Conservation (phyloP, 305 asterid species). For the Ruellia speciosa region DNA sequence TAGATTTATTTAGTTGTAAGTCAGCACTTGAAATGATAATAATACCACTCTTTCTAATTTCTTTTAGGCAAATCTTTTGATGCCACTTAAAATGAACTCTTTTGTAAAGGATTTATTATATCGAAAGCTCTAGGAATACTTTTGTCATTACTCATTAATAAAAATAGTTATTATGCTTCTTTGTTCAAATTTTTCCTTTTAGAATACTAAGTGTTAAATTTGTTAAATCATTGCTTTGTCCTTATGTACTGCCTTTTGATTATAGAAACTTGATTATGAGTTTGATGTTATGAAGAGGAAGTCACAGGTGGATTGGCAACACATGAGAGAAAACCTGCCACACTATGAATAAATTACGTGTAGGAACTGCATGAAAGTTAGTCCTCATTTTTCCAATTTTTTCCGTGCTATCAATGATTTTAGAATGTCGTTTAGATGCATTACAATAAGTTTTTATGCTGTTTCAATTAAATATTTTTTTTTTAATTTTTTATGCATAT, state of each 20-base stretch:
- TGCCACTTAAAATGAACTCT: too few species aligned
- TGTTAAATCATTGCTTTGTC: slow-evolving; percentile 14
- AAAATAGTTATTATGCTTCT: slow-evolving; percentile 40
- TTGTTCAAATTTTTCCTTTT: slow-evolving; percentile 7
- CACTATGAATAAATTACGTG: slow-evolving; percentile 38
- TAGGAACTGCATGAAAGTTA: slow-evolving; percentile 93
- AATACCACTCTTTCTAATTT: too few species aligned
- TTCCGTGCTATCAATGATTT: background rate
- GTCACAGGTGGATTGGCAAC: slow-evolving; percentile 27
- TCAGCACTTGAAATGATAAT: too few species aligned
- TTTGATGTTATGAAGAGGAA: slow-evolving; percentile 82
- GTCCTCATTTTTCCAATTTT: slow-evolving; percentile 10
- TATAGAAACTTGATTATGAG: slow-evolving; percentile 58
- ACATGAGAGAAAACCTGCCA: slow-evolving; percentile 29
- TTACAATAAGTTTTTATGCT: slow-evolving; percentile 9
- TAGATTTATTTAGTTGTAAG: too few species aligned
- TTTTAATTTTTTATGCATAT: too few species aligned
- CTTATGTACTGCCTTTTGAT: too few species aligned
- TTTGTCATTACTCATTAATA: slow-evolving; percentile 50
- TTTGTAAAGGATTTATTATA: slow-evolving; percentile 49
- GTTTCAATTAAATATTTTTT: too few species aligned
- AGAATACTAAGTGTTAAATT: background rate
- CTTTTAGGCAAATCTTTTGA: too few species aligned
- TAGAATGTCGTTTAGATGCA: background rate
- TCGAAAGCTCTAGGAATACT: slow-evolving; percentile 48